Conservation (phyloP, 2,329 filamentous ascomycete species). For the Didymella pinodella region DNA sequence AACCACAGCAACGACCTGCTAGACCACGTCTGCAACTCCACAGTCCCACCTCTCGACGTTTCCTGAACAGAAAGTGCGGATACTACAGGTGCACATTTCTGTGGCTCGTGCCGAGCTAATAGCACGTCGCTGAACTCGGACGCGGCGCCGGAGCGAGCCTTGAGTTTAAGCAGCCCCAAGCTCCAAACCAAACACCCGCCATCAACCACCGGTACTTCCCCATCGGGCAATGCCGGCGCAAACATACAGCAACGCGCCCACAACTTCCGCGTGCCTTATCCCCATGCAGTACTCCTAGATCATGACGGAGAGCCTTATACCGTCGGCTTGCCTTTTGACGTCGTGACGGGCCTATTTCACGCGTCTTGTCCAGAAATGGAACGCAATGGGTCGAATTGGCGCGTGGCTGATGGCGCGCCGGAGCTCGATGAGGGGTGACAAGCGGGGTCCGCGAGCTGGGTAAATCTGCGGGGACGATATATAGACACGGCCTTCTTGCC, state of each 20-base stretch:
- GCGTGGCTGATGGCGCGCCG: slow-evolving; percentile 15
- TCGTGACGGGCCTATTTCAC: slow-evolving; percentile 2
- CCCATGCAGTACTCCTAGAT: slow-evolving; percentile 4
- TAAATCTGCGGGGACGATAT: slow-evolving; percentile 21
- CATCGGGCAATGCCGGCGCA: slow-evolving; percentile 20
- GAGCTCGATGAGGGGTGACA: slow-evolving; percentile 21
- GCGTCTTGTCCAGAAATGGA: background rate
- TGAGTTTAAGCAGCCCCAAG: slow-evolving; percentile 5
- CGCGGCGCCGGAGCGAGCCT: slow-evolving; percentile 23
- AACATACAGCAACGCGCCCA: slow-evolving; percentile 5
- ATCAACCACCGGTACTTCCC: slow-evolving; percentile 18
- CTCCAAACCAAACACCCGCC: slow-evolving; percentile 1
- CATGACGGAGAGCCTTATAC: background rate
- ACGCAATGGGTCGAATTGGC: background rate
- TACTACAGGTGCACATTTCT: slow-evolving; percentile 3
- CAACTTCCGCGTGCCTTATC: background rate
- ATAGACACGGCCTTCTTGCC: slow-evolving; percentile 17
- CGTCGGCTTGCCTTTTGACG: background rate
- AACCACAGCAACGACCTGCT: background rate
- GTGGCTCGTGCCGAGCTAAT: slow-evolving; percentile 12
- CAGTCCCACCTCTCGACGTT: background rate
- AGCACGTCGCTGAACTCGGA: slow-evolving; percentile 3
- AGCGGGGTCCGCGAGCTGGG: slow-evolving; percentile 21
- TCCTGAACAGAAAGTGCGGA: background rate
- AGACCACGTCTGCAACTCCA: background rate